Evolutionary conservation across 306 rosid genomes (phyloP), one percentile per base, ranked within the genome.

Genomic region (Cyclanthera cordifolia): DNA sequence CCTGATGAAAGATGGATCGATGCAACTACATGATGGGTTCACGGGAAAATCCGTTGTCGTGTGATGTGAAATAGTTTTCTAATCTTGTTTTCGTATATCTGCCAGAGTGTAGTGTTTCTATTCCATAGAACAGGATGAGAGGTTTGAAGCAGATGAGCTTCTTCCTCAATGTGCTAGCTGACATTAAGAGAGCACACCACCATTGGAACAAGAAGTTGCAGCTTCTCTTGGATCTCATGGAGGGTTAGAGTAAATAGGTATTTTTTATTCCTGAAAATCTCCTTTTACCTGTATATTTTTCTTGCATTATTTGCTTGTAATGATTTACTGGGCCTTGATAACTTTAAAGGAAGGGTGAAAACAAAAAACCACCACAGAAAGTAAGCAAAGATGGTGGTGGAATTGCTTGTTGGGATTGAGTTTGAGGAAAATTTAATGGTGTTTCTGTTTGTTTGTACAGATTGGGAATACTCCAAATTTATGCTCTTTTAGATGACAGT

Each of bases 1-100:
- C 73, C 82, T 94, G 72, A 90, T 94, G 97, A 94, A 90, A 79
- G 99, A 94, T 21, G 99, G 99, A 27, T 94, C 99, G 19, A 86
- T 94, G 78, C 99, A 88, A 67, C 99, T 94, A 70, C 99, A 88
- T 24, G 99, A 94, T 17, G 87, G 79, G 53, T 23, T 94, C 52
- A 94, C 88, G 28, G 99, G 99, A 50, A 83, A 87, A 83, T 84
- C 97, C 30, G 45, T 94, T 53, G 83, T 85, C 28, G 99, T 94
- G 74, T 94, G 79, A 94, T 70, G 46, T 45, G 17, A 50, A 54
- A 55, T 50, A 51, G 73, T 71, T 66, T 73, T 61, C 7, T 45
- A 39, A 70, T 67, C 75, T 76, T 66, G 53, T 67, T 25, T 74
- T 71, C 67, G 74, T 75, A 57, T 69, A 77, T 71, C 73, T 79